These are phyloP conservation scores for Cladophialophora psammophila DNA, from an alignment of 2,329 filamentous ascomycete genomes.

Conservation along the genomic window DNA sequence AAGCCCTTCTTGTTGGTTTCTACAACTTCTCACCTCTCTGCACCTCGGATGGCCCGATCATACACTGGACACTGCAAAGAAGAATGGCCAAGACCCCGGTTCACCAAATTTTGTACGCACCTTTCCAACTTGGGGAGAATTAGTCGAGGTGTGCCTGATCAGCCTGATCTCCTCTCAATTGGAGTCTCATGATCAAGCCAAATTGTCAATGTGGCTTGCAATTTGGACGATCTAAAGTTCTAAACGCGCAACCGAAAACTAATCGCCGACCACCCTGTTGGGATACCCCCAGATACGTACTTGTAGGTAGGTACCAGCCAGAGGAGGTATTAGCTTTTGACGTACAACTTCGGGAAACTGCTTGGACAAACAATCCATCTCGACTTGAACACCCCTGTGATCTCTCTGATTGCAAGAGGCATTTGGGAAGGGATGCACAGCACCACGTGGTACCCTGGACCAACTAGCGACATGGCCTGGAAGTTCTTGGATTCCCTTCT, in stretches of 20 bases:
- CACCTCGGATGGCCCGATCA: slow-evolving; percentile 11
- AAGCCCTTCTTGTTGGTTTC: background rate
- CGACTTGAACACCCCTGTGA: slow-evolving; percentile 12
- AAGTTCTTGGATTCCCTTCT: slow-evolving; percentile 19
- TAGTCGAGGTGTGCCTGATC: slow-evolving; percentile 14
- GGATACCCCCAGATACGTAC: background rate
- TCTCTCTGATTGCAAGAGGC: slow-evolving; percentile 22
- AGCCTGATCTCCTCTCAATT: slow-evolving; percentile 9
- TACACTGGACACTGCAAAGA: background rate
- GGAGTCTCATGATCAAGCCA: slow-evolving; percentile 13
- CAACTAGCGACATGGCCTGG: slow-evolving; percentile 4
- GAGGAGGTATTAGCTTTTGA: slow-evolving; percentile 5
- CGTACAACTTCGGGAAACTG: slow-evolving; percentile 14
- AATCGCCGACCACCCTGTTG: slow-evolving; percentile 5
- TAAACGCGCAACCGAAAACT: slow-evolving; percentile 6
- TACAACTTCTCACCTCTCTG: background rate
- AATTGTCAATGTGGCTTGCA: slow-evolving; percentile 14
- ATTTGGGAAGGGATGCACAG: background rate
- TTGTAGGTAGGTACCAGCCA: background rate
- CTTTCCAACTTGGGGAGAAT: slow-evolving; percentile 4
- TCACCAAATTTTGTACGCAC: background rate
- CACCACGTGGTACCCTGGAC: slow-evolving; percentile 17
- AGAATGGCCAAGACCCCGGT: background rate
- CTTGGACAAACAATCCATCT: slow-evolving; percentile 6
- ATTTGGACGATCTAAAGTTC: slow-evolving; percentile 1